Conservation (phyloP, 2,329 filamentous ascomycete genomes). For the Cladobotryum protrusum region DNA sequence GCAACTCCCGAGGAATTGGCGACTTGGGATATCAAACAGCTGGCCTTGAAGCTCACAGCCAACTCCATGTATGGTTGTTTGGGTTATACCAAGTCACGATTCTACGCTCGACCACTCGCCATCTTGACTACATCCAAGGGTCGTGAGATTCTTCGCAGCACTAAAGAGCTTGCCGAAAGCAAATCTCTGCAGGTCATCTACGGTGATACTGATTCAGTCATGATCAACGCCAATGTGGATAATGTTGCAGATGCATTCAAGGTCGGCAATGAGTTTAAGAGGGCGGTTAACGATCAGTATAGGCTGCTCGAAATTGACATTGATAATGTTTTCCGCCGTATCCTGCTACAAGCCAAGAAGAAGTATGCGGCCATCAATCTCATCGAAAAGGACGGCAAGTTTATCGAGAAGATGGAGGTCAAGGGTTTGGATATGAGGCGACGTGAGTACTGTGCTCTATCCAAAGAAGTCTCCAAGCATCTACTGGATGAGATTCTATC, state of each 20-base stretch:
- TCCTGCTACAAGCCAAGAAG: slow-evolving; percentile 95
- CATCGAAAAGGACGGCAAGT: slow-evolving; percentile 82
- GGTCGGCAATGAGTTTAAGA: slow-evolving; percentile 92
- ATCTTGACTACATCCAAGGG: slow-evolving; percentile 97
- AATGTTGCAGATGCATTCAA: slow-evolving; percentile 85
- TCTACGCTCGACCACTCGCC: slow-evolving; percentile 90
- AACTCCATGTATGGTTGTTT: slow-evolving; percentile 99
- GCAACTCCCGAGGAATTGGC: slow-evolving; percentile 82
- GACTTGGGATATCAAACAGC: slow-evolving; percentile 96
- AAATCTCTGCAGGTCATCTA: slow-evolving; percentile 94
- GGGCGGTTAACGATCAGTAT: slow-evolving; percentile 89
- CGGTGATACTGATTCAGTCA: slow-evolving; percentile 97
- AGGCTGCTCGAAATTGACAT: slow-evolving; percentile 94
- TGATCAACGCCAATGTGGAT: slow-evolving; percentile 99
- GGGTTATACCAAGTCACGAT: slow-evolving; percentile 93
- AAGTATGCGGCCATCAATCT: slow-evolving; percentile 98
- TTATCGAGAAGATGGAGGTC: slow-evolving; percentile 89
- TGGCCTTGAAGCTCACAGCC: slow-evolving; percentile 92
- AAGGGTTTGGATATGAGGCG: slow-evolving; percentile 98
- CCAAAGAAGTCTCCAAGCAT: slow-evolving; percentile 87
- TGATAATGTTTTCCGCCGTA: slow-evolving; percentile 90
- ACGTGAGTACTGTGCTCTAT: slow-evolving; percentile 91
- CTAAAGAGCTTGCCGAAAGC: slow-evolving; percentile 90
- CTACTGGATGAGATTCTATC: slow-evolving; percentile 93
- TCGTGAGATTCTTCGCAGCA: slow-evolving; percentile 92